Evolutionary conservation across 441 rosid species (phyloP), one percentile per base, ranked within the genome.

Genomic region (Brassica hybrid): DNA sequence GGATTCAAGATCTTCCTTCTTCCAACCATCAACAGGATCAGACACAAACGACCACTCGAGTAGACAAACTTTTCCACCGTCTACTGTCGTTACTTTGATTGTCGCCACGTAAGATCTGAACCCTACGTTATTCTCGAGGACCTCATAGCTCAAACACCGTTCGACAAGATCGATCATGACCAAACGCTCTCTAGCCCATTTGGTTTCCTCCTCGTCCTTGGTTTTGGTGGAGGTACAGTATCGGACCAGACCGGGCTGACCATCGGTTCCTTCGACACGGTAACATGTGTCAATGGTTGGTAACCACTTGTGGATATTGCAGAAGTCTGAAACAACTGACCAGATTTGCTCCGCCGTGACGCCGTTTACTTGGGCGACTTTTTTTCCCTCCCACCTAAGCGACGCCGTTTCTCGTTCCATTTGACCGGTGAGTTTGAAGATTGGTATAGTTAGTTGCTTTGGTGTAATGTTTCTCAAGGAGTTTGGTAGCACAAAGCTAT

Each of bases 11-110:
- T 79, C 90, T 48, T 90, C 82, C 19, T 62, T 14, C 67, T n/a
- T 79, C 86, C 82, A 79, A 16, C 90, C 94, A 71, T 83, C 82
- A 16, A 86, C 41, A 2, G 91, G 96, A 71, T 90, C 91, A 1
- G 82, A 41, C 3, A 75, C 80, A 65, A 79, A 90, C 32, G 88
- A 82, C 94, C 91, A 90, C 83, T 87, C 91, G 34, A 90, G 81
- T 73, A 52, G 72, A 74, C 71, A 73, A 41, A 56, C 80, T 4
- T n/a, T 69, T 1, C 57, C 62, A 13, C 69, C 84, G 41, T n/a
- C n/a, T 17, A 64, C 2, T 0, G 83, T 78, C 25, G 64, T n/a
- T 11, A 85, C 88, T 74, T 76, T 78, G 32, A 85, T 58, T 6
- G 87, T 86, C 7, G 89, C 86, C 61, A 79, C 71, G 50, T 89